These are phyloP conservation scores for Setomelanomma holmii DNA, from an alignment of 2,329 filamentous ascomycete species.

Conservation along the genomic window DNA sequence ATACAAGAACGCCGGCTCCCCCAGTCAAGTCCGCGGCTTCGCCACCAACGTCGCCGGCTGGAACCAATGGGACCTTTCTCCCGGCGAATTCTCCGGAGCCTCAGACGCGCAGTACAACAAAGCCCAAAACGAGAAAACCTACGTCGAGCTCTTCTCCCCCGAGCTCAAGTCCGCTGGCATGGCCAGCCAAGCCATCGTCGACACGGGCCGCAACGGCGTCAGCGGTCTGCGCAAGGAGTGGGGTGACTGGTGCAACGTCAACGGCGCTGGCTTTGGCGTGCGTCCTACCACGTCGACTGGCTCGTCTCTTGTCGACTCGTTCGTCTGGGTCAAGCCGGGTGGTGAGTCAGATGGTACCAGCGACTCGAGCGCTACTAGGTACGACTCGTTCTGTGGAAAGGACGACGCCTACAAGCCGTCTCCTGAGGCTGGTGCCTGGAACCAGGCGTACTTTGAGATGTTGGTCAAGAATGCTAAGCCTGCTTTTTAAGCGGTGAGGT, in stretches of 20 bases:
- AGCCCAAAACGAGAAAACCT: slow-evolving; percentile 61
- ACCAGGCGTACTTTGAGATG: slow-evolving; percentile 57
- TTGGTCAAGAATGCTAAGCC: slow-evolving; percentile 49
- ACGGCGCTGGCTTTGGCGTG: slow-evolving; percentile 68
- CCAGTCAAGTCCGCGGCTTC: slow-evolving; percentile 59
- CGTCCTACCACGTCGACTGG: slow-evolving; percentile 68
- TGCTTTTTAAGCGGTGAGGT: slow-evolving; percentile 32
- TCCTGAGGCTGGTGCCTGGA: slow-evolving; percentile 74
- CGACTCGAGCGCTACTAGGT: slow-evolving; percentile 54
- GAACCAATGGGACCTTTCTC: slow-evolving; percentile 59
- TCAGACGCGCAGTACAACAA: slow-evolving; percentile 49
- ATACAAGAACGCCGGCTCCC: slow-evolving; percentile 57
- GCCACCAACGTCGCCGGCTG: slow-evolving; percentile 67
- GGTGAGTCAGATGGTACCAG: slow-evolving; percentile 61
- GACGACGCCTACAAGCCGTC: slow-evolving; percentile 66
- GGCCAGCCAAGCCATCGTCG: slow-evolving; percentile 63
- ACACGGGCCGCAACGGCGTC: slow-evolving; percentile 66
- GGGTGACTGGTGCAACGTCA: slow-evolving; percentile 75
- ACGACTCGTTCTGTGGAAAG: slow-evolving; percentile 64
- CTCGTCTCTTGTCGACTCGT: slow-evolving; percentile 65
- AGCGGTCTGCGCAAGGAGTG: slow-evolving; percentile 57
- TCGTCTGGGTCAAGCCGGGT: slow-evolving; percentile 76
- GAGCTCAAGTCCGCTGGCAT: slow-evolving; percentile 57
- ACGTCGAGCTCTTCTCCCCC: slow-evolving; percentile 60
- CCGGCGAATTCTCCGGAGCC: slow-evolving; percentile 45